Evolutionary conservation across 2,329 filamentous ascomycete species (phyloP).

Genomic region (Elsinoe necatrix): DNA sequence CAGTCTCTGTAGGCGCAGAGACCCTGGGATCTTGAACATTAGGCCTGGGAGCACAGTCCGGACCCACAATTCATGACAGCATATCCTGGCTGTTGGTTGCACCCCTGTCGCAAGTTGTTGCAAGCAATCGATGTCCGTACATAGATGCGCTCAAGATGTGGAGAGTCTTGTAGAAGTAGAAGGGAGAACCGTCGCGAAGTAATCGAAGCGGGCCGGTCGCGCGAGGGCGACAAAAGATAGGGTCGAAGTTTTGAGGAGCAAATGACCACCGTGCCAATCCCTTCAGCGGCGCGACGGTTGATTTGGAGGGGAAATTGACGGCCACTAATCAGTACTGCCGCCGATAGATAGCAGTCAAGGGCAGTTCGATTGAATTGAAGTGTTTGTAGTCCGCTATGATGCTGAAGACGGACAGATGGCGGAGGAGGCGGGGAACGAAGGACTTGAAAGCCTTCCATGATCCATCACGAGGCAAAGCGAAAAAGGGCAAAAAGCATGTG

Average conservation of each 20-base stretch:
- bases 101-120: background rate
- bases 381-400: background rate
- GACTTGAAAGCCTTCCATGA: too few species aligned
- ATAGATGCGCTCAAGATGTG: too few species aligned
- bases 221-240: background rate
- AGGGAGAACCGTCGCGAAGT: background rate
- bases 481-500: background rate
- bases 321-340: background rate
- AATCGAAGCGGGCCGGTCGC: background rate
- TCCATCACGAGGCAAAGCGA: background rate
- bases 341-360: background rate
- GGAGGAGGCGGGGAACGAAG: background rate
- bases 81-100: background rate
- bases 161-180: too few species aligned
- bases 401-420: background rate
- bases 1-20: slow-evolving; percentile 5
- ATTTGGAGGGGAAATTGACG: background rate
- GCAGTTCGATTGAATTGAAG: background rate
- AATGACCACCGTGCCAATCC: background rate
- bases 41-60: slow-evolving; percentile 8
- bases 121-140: background rate
- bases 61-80: slow-evolving; percentile 13
- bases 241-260: slow-evolving; percentile 1
- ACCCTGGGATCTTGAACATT: slow-evolving; percentile 9
- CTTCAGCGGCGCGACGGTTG: background rate